Percentiles rank a stretch among this genome's conserved stretches.
These are phyloP conservation scores for Graphilbum ipis-grandicollis DNA, from an alignment of 2,329 filamentous ascomycete species.

Conservation along the genomic window DNA sequence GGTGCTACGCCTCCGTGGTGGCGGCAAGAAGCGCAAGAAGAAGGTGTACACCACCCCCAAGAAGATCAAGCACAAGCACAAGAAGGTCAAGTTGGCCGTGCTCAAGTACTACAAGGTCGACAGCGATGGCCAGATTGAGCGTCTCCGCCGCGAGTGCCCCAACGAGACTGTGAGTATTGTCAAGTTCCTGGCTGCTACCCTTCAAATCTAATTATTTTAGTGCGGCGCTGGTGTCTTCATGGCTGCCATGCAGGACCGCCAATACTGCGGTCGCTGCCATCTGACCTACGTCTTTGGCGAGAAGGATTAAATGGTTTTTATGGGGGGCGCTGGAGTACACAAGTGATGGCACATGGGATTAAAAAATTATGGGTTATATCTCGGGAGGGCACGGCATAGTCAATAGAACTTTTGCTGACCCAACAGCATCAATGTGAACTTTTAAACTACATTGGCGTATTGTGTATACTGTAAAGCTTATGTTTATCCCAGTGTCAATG, in stretches of 20 bases:
- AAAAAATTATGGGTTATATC: not conserved
- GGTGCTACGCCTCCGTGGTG: conserved; percentile 94
- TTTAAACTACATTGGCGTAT: not conserved
- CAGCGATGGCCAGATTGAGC: conserved; percentile 99
- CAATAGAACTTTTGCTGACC: not conserved
- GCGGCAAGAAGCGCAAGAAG: conserved; percentile 99
- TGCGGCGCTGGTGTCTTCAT: conserved; percentile 99
- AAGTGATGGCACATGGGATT: not conserved
- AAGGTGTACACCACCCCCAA: conserved; percentile 99
- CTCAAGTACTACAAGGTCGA: conserved; percentile 99
- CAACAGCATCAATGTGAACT: not conserved
- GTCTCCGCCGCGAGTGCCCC: conserved; percentile 94
- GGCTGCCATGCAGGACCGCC: conserved; percentile 99
- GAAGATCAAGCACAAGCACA: conserved; percentile 99
- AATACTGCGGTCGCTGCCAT: conserved; percentile 76
- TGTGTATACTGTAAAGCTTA: too few species aligned
- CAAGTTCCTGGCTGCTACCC: too few species aligned
- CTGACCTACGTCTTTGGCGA: conserved; percentile 60
- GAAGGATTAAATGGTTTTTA: conserved; percentile 26
- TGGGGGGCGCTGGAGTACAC: conserved; percentile 5
- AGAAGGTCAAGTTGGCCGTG: conserved; percentile 99
- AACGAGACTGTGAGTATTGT: conserved; percentile 66
- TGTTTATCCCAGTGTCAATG: too few species aligned
- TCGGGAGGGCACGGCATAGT: not conserved
- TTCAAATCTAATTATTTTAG: too few species aligned